Evolutionary conservation across 2,329 filamentous ascomycete species (phyloP).

Genomic region (Pseudocercospora pini-densiflorae): DNA sequence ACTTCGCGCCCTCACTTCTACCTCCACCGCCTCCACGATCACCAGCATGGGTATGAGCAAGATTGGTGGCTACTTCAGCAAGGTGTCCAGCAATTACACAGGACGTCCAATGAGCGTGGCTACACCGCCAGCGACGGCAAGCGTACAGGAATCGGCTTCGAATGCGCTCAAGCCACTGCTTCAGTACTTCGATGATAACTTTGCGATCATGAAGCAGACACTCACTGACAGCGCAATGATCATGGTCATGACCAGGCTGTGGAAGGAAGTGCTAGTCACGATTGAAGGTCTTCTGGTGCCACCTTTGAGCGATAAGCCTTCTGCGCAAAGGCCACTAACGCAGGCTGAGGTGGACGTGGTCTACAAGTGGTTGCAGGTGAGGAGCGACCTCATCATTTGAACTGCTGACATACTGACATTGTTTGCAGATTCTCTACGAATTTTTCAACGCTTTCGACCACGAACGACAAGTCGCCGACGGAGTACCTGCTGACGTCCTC

Average conservation of each 20-base stretch:
- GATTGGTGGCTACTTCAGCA: conserved; percentile 69
- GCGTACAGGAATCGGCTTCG: conserved; percentile 73
- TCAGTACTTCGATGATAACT: conserved; percentile 97
- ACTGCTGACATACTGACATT: background rate
- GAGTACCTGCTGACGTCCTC: conserved; percentile 86
- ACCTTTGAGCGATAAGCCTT: conserved; percentile 92
- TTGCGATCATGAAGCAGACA: conserved; percentile 98
- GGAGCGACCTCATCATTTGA: background rate
- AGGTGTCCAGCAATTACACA: conserved; percentile 38
- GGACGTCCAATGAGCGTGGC: conserved; percentile 42
- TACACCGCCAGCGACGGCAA: conserved; percentile 20
- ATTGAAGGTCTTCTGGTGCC: conserved; percentile 90
- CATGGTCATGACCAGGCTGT: conserved; percentile 95
- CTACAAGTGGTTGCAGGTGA: conserved; percentile 82
- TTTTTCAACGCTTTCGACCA: conserved; percentile 97
- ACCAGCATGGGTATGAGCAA: conserved; percentile 63
- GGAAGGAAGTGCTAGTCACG: conserved; percentile 95
- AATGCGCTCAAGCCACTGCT: conserved; percentile 84
- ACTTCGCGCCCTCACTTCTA: conserved; percentile 71
- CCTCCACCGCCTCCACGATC: conserved; percentile 44
- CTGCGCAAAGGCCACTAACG: conserved; percentile 78
- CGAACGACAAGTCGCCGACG: conserved; percentile 77
- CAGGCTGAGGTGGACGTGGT: conserved; percentile 93
- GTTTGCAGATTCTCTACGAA: conserved; percentile 69
- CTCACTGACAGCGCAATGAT: conserved; percentile 96